Base-by-base conservation (phyloP, 495 filamentous ascomycete species). In the Penicillium coffeae region DNA sequence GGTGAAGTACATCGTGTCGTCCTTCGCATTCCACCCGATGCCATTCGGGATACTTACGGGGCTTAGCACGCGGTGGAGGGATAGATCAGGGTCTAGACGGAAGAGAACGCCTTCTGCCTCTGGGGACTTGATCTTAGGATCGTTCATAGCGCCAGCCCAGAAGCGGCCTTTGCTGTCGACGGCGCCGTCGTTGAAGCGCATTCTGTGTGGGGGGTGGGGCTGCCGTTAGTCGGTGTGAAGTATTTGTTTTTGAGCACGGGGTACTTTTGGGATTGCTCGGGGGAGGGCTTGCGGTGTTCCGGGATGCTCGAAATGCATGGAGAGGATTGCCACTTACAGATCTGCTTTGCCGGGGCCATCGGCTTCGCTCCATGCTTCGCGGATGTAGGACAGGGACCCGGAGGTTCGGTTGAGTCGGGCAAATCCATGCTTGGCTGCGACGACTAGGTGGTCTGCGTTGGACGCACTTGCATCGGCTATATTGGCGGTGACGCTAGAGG, bases 101-200 rank as follows among this genome's bases (percentile, higher is more conserved):
- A 86, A 86, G 7, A 88, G 66, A 16, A 77, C 68, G 19, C 81
- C 82, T 71, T 73, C 68, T 38, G 67, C 48, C 15, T 56, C 52
- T 1, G 56, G 67, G 7, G 50, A 44, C 36, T 71, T 51, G 33
- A 71, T 52, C 38, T 73, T 73, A 18, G 72, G 68, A 57, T 95
- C 90, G 54, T 88, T 91, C 89, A 96, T 95, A 32, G 81, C 77
- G n/a, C 89, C 88, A 8, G 88, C 77, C 89, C 90, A 95, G 66
- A 91, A 92, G 36, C 90, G 75, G 42, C 90, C 91, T 45, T 84
- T 73, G 35, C 82, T 84, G 61, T 95, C 90, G 44, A 88, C 82
- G 6, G 81, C 84, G 33, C 90, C 91, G 59, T 95, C 90, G 60
- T 96, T 95, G 68, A 76, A 78, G 48, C 77, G 76, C 79, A 78